Base-by-base conservation (phyloP, 148 eudicot species). In the Dysphania ambrosioides region DNA sequence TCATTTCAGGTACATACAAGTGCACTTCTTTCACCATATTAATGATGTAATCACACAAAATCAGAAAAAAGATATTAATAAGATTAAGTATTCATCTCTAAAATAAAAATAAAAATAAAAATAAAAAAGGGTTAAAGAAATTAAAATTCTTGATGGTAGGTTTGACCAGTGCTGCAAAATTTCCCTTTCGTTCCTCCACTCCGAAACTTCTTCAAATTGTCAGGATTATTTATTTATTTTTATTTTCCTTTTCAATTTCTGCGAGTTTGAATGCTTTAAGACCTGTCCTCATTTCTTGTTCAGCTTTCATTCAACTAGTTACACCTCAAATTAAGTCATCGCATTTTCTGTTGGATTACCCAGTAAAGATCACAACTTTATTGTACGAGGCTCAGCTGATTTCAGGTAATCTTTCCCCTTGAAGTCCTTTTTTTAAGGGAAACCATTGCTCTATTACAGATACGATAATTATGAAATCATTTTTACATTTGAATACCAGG, bases 81-180 rank as follows among this genome's bases (percentile, higher is more conserved):
- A n/a, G n/a, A n/a, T n/a, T n/a, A n/a, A n/a, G n/a, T n/a, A n/a
- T n/a, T n/a, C n/a, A n/a, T 6, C n/a, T 21, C 0, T 1, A 11
- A 44, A 44, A 1, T 38, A 67, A 67, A 2, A 8, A 58, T 12
- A 58, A 58, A 57, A 63, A 63, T n/a, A 70, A 2, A 71, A 41
- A 38, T 53, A 44, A 40, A 67, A 72, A 76, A 69, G 58, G 72
- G 18, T 53, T 76, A 35, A 8, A n/a, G 42, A 71, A 79, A 79
- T 68, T 71, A n/a, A n/a, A 65, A 63, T 76, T 73, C 68, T 75
- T 74, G n/a, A 82, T 78, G 85, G 77, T 82, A 78, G 86, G 88
- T 89, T 89, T 87, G 93, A 89, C 93, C 83, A 83, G n/a, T n/a
- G n/a, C 23, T 74, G 87, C 85, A 79, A 23, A 59, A 72, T 74